Percentiles rank a stretch among this genome's conserved stretches.
phyloP scores from a whole-genome alignment of 768 basidiomycete genomes.

The Termitomyces sp. region DNA sequence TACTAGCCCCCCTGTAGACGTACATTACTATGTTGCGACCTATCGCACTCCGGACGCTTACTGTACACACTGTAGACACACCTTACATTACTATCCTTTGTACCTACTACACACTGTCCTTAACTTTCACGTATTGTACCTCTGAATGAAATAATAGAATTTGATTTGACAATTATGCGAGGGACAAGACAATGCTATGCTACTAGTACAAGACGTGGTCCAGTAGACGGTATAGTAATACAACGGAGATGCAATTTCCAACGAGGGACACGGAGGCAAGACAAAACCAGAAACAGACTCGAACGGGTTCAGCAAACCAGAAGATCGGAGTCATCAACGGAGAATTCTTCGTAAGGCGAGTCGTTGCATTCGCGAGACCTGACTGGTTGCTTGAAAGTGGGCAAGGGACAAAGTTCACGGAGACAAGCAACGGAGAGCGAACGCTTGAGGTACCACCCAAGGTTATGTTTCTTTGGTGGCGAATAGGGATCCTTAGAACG shows the following conservation, averaged over 20 bases:
- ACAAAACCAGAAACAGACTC: background rate
- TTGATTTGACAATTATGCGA: background rate
- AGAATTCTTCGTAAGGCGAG: background rate
- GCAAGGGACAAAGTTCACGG: constrained; percentile 25
- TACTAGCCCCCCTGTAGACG: constrained; percentile 2
- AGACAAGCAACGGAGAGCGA: constrained; percentile 34
- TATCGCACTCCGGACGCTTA: constrained; percentile 2
- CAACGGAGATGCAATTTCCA: background rate
- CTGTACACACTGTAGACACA: background rate
- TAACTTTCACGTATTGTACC: constrained; percentile 6
- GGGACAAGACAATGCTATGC: background rate
- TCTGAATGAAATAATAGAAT: constrained; percentile 4
- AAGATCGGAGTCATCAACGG: background rate
- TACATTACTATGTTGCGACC: constrained; percentile 8
- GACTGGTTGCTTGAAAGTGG: background rate
- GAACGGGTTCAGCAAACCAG: background rate
- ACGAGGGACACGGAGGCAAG: background rate
- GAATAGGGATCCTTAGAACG: constrained; percentile 32
- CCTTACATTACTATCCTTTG: constrained; percentile 9
- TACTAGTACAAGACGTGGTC: background rate
- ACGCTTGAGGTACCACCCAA: constrained; percentile 38
- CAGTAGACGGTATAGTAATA: background rate
- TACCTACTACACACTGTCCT: constrained; percentile 14
- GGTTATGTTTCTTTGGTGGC: constrained; percentile 31
- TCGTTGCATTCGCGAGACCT: constrained; percentile 1